These are phyloP conservation scores for Henningerozyma blattae DNA, from an alignment of 805 yeast species.

Conservation along the genomic window DNA sequence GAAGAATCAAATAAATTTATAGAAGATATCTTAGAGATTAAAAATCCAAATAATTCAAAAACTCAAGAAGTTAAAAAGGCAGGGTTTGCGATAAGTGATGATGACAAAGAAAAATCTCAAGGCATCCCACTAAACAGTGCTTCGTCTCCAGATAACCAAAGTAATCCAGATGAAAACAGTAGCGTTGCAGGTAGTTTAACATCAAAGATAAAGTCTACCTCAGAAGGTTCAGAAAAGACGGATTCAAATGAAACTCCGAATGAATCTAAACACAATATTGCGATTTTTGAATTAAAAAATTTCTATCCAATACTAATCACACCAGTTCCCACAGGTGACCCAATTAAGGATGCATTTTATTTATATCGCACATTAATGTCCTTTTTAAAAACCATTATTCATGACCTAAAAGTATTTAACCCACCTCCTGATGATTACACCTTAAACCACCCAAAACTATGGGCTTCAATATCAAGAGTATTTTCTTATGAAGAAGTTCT, in stretches of 20 bases:
- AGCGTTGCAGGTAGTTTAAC: too few relatives aligned
- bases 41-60: slow-evolving; percentile 4
- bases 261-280: slow-evolving; percentile 12
- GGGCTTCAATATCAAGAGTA: slow-evolving; percentile 84
- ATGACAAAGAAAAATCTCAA: too few relatives aligned
- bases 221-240: background rate
- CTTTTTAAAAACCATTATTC: slow-evolving; percentile 79
- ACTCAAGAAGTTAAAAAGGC: background rate
- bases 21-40: slow-evolving; percentile 18
- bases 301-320: slow-evolving; percentile 49
- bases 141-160: background rate
- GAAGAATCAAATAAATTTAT: slow-evolving; percentile 29
- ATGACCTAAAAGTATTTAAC: slow-evolving; percentile 79
- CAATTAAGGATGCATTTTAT: slow-evolving; percentile 78
- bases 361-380: slow-evolving; percentile 81
- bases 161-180: background rate
- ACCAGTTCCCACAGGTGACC: slow-evolving; percentile 40
- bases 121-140: too few relatives aligned
- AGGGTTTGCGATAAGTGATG: too few relatives aligned
- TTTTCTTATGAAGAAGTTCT: slow-evolving; percentile 73
- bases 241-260: slow-evolving; percentile 10
- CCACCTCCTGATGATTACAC: slow-evolving; percentile 57
- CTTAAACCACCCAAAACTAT: slow-evolving; percentile 40
- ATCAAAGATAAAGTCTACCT: background rate
- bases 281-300: slow-evolving; percentile 35